A percentile compares a stretch with the other conserved stretches of the same genome.
These are phyloP conservation scores for Plasmodium fragile DNA, from an alignment of 169 alveolate species.

Conservation along the genomic window DNA sequence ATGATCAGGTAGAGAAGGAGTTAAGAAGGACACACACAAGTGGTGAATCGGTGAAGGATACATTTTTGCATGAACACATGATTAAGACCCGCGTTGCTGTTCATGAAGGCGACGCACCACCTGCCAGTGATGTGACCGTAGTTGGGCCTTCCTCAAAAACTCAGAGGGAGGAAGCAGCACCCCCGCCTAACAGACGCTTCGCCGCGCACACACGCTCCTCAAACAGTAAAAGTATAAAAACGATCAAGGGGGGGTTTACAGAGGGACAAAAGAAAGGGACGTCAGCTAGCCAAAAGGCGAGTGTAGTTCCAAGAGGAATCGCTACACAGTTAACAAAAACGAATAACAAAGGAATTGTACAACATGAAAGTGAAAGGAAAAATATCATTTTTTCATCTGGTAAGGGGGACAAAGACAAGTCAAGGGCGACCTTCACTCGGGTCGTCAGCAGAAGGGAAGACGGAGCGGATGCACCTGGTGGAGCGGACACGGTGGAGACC, in stretches of 20 bases:
- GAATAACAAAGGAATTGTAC: neutral
- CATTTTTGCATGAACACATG: neutral
- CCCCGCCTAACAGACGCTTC: neutral
- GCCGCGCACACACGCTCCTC: conserved; percentile 22
- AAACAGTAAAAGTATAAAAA: conserved; percentile 5
- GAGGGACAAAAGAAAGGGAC: neutral
- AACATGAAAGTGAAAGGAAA: neutral
- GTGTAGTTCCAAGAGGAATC: neutral
- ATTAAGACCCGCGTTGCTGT: neutral
- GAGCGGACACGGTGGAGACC: neutral
- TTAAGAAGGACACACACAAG: neutral
- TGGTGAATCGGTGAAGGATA: neutral
- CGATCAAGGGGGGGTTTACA: conserved; percentile 24
- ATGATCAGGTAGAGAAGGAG: neutral
- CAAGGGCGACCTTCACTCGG: neutral
- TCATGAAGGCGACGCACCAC: neutral
- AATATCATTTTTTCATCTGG: neutral
- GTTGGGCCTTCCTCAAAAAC: neutral
- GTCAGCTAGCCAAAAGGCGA: neutral
- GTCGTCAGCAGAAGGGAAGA: neutral
- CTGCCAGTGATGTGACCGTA: neutral
- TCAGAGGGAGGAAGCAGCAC: neutral
- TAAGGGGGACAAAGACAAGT: neutral
- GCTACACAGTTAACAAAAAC: neutral
- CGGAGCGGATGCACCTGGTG: neutral